Percentiles rank a stretch among this genome's conserved stretches.
These are phyloP conservation scores for Pestalotiopsis sp. DNA, from an alignment of 2,329 filamentous ascomycete species.

Conservation along the genomic window DNA sequence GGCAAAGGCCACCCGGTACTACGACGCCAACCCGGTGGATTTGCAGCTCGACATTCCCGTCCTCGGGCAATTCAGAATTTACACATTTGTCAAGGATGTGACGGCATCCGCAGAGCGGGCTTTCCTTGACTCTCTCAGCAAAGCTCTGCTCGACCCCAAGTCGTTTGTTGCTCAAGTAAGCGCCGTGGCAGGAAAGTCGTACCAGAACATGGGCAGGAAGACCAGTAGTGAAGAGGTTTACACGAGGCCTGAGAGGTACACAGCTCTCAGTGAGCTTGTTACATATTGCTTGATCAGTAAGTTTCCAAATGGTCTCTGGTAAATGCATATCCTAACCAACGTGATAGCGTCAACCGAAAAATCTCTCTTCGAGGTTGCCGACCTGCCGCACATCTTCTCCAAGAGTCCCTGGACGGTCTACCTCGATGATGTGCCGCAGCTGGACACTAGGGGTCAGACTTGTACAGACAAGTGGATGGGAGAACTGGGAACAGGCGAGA, in stretches of 20 bases:
- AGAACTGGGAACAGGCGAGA: constrained; percentile 20
- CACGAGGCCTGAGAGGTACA: constrained; percentile 68
- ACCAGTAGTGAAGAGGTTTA: constrained; percentile 66
- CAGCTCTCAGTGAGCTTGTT: constrained; percentile 66
- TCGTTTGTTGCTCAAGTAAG: constrained; percentile 63
- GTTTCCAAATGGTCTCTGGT: constrained; percentile 25
- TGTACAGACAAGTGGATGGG: constrained; percentile 30
- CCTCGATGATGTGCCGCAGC: constrained; percentile 26
- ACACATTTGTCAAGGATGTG: constrained; percentile 69
- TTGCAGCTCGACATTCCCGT: constrained; percentile 78
- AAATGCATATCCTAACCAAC: constrained; percentile 1
- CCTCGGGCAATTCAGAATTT: constrained; percentile 76
- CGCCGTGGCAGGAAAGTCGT: constrained; percentile 61
- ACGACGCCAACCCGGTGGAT: constrained; percentile 78
- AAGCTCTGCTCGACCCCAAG: constrained; percentile 48
- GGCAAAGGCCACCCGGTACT: constrained; percentile 71
- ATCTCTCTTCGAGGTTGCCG: constrained; percentile 24
- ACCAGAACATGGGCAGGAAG: constrained; percentile 58
- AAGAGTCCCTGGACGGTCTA: constrained; percentile 28
- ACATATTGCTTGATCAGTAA: constrained; percentile 70
- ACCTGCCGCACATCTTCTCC: constrained; percentile 25
- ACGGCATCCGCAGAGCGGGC: constrained; percentile 41
- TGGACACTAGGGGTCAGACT: constrained; percentile 24
- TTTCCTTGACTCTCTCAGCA: constrained; percentile 63
- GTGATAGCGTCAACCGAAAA: constrained; percentile 26